Base-by-base conservation (phyloP, 129 eudicot species). In the Centaurea solstitialis region DNA sequence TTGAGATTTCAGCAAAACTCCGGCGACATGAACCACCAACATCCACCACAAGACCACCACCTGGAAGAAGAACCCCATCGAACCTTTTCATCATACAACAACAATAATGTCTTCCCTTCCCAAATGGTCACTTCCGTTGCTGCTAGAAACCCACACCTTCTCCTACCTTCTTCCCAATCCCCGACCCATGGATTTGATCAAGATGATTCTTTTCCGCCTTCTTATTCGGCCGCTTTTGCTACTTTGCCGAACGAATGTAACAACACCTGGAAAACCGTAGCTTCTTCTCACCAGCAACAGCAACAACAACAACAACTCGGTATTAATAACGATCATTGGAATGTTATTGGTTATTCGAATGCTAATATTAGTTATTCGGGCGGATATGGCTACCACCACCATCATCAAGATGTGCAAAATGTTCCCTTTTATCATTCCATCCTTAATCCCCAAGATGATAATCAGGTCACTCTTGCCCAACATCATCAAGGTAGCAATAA, bases 1-100 rank as follows among this genome's bases (percentile, higher is more conserved):
- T 77, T 94, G 40, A 89, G 98, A 68, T 77, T 88, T 76, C 88
- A 88, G 66, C 85, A 87, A 59, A 84, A 76, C 73, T 40, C 86
- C 78, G 78, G 78, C n/a, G 75, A 84, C 39, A 53, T 57, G 20
- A 84, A 76, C 57, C 80, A 86, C 8, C 81, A 80, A 3, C 77
- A 59, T 3, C 77, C 40, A 37, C 24, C 47, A 18, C 84, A 68
- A 7, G 84, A 75, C 23, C 83, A 80, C 73, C 2, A 26, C 30
- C 30, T 2, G n/a, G n/a, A n/a, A n/a, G n/a, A n/a, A n/a, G n/a
- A n/a, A n/a, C 30, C 30, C 68, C 64, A 66, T 67, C 77, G 79
- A 28, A 23, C 86, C 35, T 70, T 75, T 59, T 73, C 84, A 0
- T 87, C 85, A 0, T 88, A 85, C 69, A 87, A 84, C 72, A 85